phyloP scores from a whole-genome alignment of 1,284 basidiomycete genomes.

The Cryptococcus maquisensis region DNA sequence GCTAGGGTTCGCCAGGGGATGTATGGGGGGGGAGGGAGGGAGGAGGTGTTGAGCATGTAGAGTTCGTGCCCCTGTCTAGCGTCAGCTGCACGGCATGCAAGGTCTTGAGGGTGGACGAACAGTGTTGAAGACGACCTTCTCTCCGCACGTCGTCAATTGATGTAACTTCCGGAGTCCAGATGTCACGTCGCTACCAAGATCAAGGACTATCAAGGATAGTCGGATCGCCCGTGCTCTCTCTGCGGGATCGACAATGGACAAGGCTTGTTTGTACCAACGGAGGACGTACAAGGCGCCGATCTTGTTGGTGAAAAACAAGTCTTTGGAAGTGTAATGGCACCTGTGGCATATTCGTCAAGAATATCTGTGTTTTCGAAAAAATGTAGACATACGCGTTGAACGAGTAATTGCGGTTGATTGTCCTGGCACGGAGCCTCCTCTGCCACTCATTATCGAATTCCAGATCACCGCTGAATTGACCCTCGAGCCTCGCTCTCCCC shows the following conservation, averaged over 20 bases:
- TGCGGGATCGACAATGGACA: slow-evolving; percentile 8
- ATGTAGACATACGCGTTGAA: slow-evolving; percentile 24
- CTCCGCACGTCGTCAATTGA: slow-evolving; percentile 27
- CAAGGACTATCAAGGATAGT: slow-evolving; percentile 19
- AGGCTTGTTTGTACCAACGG: slow-evolving; percentile 25
- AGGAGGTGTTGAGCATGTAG: slow-evolving; percentile 21
- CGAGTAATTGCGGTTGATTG: neutral
- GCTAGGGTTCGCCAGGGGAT: no score
- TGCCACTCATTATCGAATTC: neutral
- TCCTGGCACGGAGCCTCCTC: slow-evolving; percentile 1
- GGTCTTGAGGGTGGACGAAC: slow-evolving; percentile 10
- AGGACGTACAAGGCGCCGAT: slow-evolving; percentile 26
- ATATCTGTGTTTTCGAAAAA: neutral
- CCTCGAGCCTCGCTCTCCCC: no score
- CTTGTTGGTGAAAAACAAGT: slow-evolving; percentile 29
- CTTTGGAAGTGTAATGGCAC: slow-evolving; percentile 31
- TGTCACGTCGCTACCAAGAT: slow-evolving; percentile 10
- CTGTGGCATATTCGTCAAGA: slow-evolving; percentile 6
- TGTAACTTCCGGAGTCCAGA: neutral
- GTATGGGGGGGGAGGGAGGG: slow-evolving; percentile 16
- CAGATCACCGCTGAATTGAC: no score
- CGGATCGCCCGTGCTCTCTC: slow-evolving; percentile 13
- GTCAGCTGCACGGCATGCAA: neutral
- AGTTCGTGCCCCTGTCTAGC: slow-evolving; percentile 15
- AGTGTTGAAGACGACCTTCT: slow-evolving; percentile 25